A percentile compares a stretch with the other conserved stretches of the same genome.
Evolutionary conservation across 2,329 filamentous ascomycete species (phyloP).

Genomic region (Monilinia polystroma): DNA sequence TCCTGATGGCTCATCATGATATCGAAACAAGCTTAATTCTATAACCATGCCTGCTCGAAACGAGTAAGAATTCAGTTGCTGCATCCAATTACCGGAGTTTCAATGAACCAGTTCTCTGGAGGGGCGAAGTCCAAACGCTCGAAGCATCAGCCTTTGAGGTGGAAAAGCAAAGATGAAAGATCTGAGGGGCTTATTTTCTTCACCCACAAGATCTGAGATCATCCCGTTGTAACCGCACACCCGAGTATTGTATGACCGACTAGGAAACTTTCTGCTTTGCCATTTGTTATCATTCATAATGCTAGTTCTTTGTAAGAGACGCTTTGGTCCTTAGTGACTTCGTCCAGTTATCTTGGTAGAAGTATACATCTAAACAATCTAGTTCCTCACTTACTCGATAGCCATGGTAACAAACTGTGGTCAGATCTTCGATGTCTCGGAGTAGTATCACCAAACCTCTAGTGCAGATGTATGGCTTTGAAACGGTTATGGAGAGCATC

Average conservation of each 20-base stretch:
- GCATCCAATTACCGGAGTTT: neutral
- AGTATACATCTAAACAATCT: neutral
- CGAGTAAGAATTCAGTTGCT: neutral
- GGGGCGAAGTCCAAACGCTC: constrained; percentile 12
- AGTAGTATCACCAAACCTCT: constrained; percentile 29
- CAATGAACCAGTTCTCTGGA: neutral
- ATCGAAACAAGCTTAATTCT: constrained; percentile 17
- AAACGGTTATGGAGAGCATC: constrained; percentile 24
- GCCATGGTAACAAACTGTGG: constrained; percentile 5
- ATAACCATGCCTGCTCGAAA: constrained; percentile 7
- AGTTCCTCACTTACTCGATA: neutral
- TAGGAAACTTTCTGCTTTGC: constrained; percentile 4
- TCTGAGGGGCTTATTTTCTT: constrained; percentile 9
- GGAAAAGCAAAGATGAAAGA: constrained; percentile 18
- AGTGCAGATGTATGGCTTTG: constrained; percentile 28
- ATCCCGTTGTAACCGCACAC: neutral
- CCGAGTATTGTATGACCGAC: constrained; percentile 12
- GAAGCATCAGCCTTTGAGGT: constrained; percentile 18
- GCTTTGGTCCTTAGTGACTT: neutral
- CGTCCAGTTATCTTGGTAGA: neutral
- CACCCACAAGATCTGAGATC: constrained; percentile 11
- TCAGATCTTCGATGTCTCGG: constrained; percentile 26
- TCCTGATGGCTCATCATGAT: constrained; percentile 5
- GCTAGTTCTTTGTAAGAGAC: neutral
- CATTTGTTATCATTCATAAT: constrained; percentile 10